A percentile compares a stretch with the other conserved stretches of the same genome.
Conservation (phyloP, 2,329 filamentous ascomycete species). For the Hirsutella rhossiliensis region DNA sequence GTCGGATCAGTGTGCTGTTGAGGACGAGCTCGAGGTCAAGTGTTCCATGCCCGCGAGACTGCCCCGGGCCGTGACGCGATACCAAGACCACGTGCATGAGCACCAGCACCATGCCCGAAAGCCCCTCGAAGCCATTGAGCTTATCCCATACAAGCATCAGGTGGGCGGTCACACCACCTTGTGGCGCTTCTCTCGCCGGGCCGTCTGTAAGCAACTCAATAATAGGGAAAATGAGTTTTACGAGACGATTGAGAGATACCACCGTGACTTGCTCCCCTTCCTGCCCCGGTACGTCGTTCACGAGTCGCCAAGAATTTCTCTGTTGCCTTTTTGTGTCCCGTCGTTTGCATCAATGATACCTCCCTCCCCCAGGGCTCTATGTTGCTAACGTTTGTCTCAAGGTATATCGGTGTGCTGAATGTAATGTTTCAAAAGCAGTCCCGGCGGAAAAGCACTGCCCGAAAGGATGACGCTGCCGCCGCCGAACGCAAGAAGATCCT, state of each 20-base stretch:
- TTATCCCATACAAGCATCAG: conserved; percentile 95
- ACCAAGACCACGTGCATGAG: conserved; percentile 38
- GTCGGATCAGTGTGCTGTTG: conserved; percentile 26
- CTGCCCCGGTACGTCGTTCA: conserved; percentile 57
- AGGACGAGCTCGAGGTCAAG: conserved; percentile 29
- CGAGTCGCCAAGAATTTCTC: neutral
- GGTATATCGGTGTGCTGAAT: conserved; percentile 94
- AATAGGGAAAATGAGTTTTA: conserved; percentile 99
- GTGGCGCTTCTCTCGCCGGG: conserved; percentile 88
- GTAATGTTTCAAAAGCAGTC: conserved; percentile 83
- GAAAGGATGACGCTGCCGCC: conserved; percentile 31
- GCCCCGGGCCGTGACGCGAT: conserved; percentile 26
- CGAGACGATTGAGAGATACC: conserved; percentile 83
- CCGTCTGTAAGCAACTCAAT: conserved; percentile 96
- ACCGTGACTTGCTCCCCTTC: conserved; percentile 82
- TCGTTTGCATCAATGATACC: neutral
- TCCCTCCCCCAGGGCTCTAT: neutral
- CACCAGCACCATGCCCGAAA: conserved; percentile 37
- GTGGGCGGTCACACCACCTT: conserved; percentile 94
- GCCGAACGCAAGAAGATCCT: conserved; percentile 24
- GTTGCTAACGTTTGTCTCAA: conserved; percentile 20
- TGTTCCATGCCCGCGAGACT: conserved; percentile 14
- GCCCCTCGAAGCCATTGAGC: conserved; percentile 81
- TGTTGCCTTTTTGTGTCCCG: no score
- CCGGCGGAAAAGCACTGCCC: conserved; percentile 48